phyloP scores from a whole-genome alignment of 352 stramenopile genomes.

The Pythium brachiatum region DNA sequence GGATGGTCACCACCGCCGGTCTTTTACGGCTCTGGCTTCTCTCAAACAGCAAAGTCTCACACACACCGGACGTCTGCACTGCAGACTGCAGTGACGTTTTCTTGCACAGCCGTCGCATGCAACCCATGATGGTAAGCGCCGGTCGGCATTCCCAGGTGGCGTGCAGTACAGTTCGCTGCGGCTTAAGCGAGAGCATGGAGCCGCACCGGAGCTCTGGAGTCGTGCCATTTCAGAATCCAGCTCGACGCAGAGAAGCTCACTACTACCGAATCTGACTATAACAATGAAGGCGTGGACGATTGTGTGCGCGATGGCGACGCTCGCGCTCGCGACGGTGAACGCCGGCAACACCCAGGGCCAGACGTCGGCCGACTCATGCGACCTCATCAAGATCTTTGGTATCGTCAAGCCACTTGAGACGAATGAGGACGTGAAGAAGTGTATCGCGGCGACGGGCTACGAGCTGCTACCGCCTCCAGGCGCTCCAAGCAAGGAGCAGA shows the following conservation, averaged over 20 bases:
- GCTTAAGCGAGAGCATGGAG: not conserved
- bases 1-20: too few relatives aligned
- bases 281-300: constrained; percentile 21
- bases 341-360: not conserved
- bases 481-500: constrained; percentile 30
- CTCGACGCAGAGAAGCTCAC: not conserved
- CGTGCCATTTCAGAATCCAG: not conserved
- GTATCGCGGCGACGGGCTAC: constrained; percentile 32
- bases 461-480: constrained; percentile 33
- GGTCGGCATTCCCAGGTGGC: not conserved
- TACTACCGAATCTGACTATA: not conserved
- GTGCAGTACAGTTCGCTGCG: not conserved
- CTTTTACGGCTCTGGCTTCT: not conserved
- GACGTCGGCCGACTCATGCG: constrained; percentile 20
- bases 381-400: constrained; percentile 38
- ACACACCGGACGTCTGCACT: not conserved
- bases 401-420: constrained; percentile 34
- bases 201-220: not conserved
- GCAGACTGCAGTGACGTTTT: not conserved
- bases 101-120: not conserved
- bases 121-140: not conserved
- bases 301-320: constrained; percentile 12
- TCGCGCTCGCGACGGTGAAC: constrained; percentile 13
- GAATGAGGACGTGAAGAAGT: constrained; percentile 32
- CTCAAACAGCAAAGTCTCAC: not conserved